Conservation (phyloP, 768 basidiomycete genomes). For the Neoboletus magnificus region DNA sequence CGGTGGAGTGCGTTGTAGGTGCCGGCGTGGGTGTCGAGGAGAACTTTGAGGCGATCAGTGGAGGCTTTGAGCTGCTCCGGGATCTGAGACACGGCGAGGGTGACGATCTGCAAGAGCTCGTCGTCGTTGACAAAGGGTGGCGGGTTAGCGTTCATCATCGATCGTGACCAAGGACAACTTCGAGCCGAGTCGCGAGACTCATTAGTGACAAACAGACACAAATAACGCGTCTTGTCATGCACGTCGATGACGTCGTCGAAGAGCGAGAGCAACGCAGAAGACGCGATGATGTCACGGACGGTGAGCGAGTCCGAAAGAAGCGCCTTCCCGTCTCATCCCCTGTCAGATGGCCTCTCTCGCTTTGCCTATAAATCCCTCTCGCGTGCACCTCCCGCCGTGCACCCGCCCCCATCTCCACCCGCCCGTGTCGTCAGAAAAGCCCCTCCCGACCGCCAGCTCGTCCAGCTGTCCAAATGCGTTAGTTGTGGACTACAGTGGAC, state of each 20-base stretch:
- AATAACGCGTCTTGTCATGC: conserved; percentile 45
- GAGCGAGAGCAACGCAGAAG: neutral
- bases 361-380: conserved; percentile 36
- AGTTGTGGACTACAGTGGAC: conserved; percentile 70
- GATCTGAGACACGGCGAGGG: conserved; percentile 71
- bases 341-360: conserved; percentile 23
- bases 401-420: neutral
- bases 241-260: too few relatives aligned
- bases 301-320: neutral
- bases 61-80: conserved; percentile 46
- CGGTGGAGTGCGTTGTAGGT: conserved; percentile 69
- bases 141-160: conserved; percentile 20
- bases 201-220: conserved; percentile 29
- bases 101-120: conserved; percentile 65
- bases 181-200: neutral
- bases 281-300: neutral
- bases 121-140: conserved; percentile 48
- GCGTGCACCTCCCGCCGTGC: neutral
- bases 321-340: neutral
- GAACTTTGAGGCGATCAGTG: conserved; percentile 59
- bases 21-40: conserved; percentile 62
- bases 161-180: neutral
- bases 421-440: conserved; percentile 4
- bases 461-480: conserved; percentile 54
- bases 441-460: conserved; percentile 37